Conservation (phyloP, 805 yeast genomes). For the Torulaspora indica region DNA sequence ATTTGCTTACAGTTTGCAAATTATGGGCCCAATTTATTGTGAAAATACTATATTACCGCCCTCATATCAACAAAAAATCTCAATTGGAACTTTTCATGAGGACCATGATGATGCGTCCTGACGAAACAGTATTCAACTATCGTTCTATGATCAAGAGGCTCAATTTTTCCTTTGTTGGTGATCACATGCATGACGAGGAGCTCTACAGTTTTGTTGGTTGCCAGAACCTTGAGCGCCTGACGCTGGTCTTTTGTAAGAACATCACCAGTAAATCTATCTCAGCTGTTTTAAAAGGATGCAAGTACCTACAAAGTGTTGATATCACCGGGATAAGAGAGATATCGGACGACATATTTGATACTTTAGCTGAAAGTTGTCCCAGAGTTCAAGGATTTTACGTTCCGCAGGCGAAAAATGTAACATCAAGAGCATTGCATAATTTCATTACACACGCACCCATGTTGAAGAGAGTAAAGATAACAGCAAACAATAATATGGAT, state of each 20-base stretch:
- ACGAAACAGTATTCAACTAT: conserved; percentile 59
- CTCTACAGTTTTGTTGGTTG: conserved; percentile 62
- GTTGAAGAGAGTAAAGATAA: conserved; percentile 76
- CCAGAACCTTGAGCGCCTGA: conserved; percentile 73
- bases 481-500: conserved; percentile 61
- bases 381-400: conserved; percentile 86
- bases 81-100: conserved; percentile 40
- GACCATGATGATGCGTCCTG: conserved; percentile 28
- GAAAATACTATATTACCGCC: conserved; percentile 84
- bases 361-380: conserved; percentile 66
- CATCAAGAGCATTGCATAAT: conserved; percentile 56
- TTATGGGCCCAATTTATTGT: conserved; percentile 75
- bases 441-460: conserved; percentile 62
- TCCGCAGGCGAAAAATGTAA: conserved; percentile 71
- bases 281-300: conserved; percentile 57
- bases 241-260: conserved; percentile 72
- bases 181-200: conserved; percentile 58
- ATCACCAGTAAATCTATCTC: conserved; percentile 60
- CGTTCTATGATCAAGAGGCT: conserved; percentile 68
- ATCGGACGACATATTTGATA: conserved; percentile 62
- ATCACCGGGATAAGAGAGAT: conserved; percentile 70
- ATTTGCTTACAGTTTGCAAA: conserved; percentile 67
- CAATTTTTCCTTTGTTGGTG: conserved; percentile 71
- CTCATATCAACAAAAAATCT: conserved; percentile 60
- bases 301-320: conserved; percentile 76